A percentile compares a stretch with the other conserved stretches of the same genome.
Conservation (phyloP, 768 basidiomycete genomes). For the Crucibulum laeve region DNA sequence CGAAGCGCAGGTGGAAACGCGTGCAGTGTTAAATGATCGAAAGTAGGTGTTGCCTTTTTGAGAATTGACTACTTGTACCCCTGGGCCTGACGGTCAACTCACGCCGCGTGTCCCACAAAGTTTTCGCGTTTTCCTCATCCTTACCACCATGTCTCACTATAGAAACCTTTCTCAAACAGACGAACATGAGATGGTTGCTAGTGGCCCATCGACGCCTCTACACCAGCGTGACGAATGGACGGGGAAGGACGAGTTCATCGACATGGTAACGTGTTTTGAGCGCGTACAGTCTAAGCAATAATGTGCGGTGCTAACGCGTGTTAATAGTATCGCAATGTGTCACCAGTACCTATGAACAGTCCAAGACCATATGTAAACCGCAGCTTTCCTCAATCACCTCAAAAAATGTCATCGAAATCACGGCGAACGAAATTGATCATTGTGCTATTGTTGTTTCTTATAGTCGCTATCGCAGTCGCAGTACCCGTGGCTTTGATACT, state of each 20-base stretch:
- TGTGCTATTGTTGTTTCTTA: constrained; percentile 21
- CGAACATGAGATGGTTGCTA: constrained; percentile 9
- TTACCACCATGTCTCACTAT: constrained; percentile 10
- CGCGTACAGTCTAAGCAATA: not conserved
- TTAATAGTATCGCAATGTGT: constrained; percentile 9
- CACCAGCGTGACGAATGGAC: constrained; percentile 5
- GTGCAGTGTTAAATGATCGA: no score
- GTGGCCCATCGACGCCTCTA: not conserved
- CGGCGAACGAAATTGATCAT: constrained; percentile 16
- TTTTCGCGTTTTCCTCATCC: no score
- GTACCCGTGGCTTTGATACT: constrained; percentile 23
- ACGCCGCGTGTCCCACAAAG: no score
- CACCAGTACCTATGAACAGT: constrained; percentile 2
- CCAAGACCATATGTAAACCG: not conserved
- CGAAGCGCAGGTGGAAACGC: no score
- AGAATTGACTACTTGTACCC: no score
- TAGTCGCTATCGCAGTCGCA: constrained; percentile 38
- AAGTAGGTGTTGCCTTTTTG: no score
- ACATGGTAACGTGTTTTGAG: constrained; percentile 8
- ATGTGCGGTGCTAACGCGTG: not conserved
- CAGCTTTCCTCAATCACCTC: not conserved
- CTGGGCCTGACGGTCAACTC: no score
- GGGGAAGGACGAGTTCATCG: constrained; percentile 11
- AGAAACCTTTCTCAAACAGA: constrained; percentile 8
- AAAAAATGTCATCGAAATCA: constrained; percentile 2